Evolutionary conservation across 805 yeast genomes (phyloP).

Genomic region (Barnettozyma salicaria): DNA sequence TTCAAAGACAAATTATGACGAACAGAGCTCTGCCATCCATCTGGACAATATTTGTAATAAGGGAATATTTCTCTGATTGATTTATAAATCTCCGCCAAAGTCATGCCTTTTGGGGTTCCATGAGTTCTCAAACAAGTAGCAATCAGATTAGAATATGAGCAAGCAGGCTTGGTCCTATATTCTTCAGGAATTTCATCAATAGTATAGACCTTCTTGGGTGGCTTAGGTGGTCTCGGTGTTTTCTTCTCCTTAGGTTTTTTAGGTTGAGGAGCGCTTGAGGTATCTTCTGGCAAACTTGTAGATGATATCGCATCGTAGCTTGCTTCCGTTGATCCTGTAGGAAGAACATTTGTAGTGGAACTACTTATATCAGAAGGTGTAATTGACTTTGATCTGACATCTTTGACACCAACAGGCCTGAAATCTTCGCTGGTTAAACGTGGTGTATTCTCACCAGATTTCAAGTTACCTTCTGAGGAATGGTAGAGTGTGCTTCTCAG

Average conservation of each 20-base stretch:
- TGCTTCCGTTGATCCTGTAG: too few relatives aligned
- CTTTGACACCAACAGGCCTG: constrained; percentile 16
- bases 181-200: constrained; percentile 86
- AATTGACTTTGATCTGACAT: background rate
- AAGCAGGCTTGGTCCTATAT: constrained; percentile 76
- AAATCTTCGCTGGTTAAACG: constrained; percentile 21
- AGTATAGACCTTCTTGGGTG: constrained; percentile 58
- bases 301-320: too few relatives aligned
- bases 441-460: constrained; percentile 15
- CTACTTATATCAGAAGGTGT: background rate
- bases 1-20: constrained; percentile 84
- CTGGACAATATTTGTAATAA: constrained; percentile 87
- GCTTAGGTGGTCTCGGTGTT: constrained; percentile 44
- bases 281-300: background rate
- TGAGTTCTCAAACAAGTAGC: constrained; percentile 69
- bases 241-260: constrained; percentile 40
- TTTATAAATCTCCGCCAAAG: constrained; percentile 77
- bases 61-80: constrained; percentile 86
- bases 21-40: constrained; percentile 96
- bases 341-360: too few relatives aligned
- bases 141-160: constrained; percentile 75
- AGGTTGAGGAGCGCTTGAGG: too few relatives aligned
- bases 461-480: constrained; percentile 9
- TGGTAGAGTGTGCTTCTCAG: constrained; percentile 45
- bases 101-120: constrained; percentile 67